These are phyloP conservation scores for Colletotrichum tamarilloi DNA, from an alignment of 2,329 filamentous ascomycete species.

Conservation along the genomic window DNA sequence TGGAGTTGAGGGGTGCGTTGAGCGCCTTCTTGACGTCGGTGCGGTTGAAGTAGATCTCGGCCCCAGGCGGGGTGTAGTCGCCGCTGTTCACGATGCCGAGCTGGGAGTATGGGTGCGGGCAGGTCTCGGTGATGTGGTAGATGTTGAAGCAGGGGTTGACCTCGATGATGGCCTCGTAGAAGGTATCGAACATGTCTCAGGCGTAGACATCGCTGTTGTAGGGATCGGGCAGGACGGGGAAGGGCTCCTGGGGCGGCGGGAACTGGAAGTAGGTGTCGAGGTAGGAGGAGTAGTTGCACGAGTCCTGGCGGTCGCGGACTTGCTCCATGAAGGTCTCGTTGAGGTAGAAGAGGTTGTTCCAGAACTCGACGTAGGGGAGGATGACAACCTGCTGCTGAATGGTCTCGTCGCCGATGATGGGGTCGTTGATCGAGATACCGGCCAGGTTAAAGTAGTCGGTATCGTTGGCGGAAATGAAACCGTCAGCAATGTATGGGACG, in stretches of 20 bases:
- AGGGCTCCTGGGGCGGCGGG: conserved; percentile 69
- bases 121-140: conserved; percentile 81
- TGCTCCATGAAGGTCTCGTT: conserved; percentile 67
- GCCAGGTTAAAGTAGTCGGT: conserved; percentile 74
- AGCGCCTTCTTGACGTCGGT: conserved; percentile 76
- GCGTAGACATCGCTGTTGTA: conserved; percentile 50
- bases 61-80: conserved; percentile 71
- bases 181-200: conserved; percentile 68
- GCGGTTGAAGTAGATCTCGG: conserved; percentile 76
- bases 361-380: conserved; percentile 70
- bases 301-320: conserved; percentile 63
- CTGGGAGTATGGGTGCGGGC: conserved; percentile 76
- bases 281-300: conserved; percentile 73
- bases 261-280: conserved; percentile 72
- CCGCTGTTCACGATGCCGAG: conserved; percentile 76
- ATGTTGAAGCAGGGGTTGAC: conserved; percentile 85
- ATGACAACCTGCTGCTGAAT: conserved; percentile 59
- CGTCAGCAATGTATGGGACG: conserved; percentile 78
- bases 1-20: conserved; percentile 63
- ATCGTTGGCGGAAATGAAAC: conserved; percentile 76
- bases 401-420: conserved; percentile 66
- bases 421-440: conserved; percentile 80
- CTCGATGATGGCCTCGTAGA: conserved; percentile 62
- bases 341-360: conserved; percentile 69
- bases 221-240: conserved; percentile 61